Conservation (phyloP, 148 eudicot species). For the Rhododendron kiyosumense region DNA sequence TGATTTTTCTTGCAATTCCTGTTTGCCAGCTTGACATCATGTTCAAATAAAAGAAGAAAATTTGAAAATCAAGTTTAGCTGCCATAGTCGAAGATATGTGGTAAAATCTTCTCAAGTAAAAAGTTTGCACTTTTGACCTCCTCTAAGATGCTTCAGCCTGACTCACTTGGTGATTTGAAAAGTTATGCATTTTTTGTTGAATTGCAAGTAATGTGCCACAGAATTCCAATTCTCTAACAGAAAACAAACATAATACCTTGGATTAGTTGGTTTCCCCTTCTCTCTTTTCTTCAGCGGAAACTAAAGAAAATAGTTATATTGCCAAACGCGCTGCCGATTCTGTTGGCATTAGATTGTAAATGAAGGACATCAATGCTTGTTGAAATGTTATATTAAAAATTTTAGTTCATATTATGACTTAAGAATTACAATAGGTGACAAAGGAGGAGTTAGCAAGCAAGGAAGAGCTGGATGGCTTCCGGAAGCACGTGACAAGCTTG, state of each 20-base stretch:
- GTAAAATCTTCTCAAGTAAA: neutral
- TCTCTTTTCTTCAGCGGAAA: neutral
- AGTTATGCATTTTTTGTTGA: neutral
- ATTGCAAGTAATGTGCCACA: neutral
- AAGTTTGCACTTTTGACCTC: neutral
- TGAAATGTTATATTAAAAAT: neutral
- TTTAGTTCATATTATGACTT: neutral
- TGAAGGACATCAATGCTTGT: neutral
- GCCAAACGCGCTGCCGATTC: neutral
- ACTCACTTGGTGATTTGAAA: constrained; percentile 1
- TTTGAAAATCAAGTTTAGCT: neutral
- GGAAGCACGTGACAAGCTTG: constrained; percentile 92
- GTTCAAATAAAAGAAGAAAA: neutral
- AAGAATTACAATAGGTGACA: constrained; percentile 57
- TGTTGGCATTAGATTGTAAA: neutral
- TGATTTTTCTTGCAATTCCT: constrained; percentile 1
- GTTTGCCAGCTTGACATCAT: neutral
- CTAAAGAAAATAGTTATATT: neutral
- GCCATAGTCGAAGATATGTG: neutral
- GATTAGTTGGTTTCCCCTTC: neutral
- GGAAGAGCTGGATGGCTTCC: constrained; percentile 75
- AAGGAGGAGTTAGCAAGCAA: constrained; percentile 90
- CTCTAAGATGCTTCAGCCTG: neutral
- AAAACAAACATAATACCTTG: neutral
- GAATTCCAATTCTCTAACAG: neutral